These are phyloP conservation scores for Tylopilus plumbeoviolaceoides DNA, from an alignment of 768 basidiomycete genomes.

Conservation along the genomic window DNA sequence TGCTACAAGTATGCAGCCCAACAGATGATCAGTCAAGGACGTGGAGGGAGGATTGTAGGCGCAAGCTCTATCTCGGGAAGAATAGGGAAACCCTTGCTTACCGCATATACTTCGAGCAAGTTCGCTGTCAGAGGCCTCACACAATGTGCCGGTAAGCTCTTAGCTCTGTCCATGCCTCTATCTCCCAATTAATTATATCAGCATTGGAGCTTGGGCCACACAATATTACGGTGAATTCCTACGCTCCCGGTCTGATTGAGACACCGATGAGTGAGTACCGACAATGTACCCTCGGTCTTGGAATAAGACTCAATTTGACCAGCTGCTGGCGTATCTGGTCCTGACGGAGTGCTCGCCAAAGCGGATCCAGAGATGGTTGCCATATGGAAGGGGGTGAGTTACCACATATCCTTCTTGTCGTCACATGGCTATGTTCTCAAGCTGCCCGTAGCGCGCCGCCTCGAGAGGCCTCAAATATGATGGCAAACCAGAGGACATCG, in stretches of 20 bases:
- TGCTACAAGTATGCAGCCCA: conserved; percentile 61
- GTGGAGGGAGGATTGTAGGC: conserved; percentile 51
- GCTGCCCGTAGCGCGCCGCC: background rate
- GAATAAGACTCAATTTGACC: background rate
- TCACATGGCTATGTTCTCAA: too few relatives aligned
- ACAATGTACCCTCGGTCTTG: background rate
- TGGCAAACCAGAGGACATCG: conserved; percentile 31
- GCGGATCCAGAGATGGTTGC: background rate
- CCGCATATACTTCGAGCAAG: conserved; percentile 32
- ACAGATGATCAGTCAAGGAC: conserved; percentile 52
- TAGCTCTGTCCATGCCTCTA: background rate
- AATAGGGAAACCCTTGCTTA: background rate
- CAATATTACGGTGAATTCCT: conserved; percentile 38
- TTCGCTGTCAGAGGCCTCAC: conserved; percentile 38
- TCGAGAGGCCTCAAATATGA: conserved; percentile 14
- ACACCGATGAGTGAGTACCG: conserved; percentile 20
- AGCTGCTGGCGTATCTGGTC: background rate
- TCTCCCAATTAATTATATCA: background rate
- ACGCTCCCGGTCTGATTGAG: conserved; percentile 27
- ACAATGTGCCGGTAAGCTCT: conserved; percentile 34
- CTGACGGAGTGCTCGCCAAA: background rate
- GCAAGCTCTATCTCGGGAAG: conserved; percentile 1
- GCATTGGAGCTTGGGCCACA: conserved; percentile 31
- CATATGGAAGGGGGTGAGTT: background rate
- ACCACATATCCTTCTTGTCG: background rate